Evolutionary conservation across 805 yeast species (phyloP), one percentile per base, ranked within the genome.

Genomic region (Torulaspora indica): DNA sequence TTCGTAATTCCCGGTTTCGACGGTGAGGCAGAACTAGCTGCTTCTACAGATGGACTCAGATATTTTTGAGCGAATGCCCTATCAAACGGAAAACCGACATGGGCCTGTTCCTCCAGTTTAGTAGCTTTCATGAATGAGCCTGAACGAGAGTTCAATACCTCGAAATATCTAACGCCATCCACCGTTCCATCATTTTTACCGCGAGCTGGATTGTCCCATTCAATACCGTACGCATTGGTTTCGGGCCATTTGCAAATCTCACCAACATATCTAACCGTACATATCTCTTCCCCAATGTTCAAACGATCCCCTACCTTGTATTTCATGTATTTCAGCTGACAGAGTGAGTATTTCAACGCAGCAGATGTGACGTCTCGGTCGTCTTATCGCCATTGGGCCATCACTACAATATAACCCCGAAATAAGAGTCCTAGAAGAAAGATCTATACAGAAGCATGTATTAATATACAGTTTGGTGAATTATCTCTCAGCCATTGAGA

Each of bases 101-200:
- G 75, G 15, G 58, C 64, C 25, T 51, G 53, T 48, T 69, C 71
- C 5, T 32, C 20, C 13, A 53, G n/a, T 35, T 48, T 56, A 1
- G 47, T 6, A 12, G 46, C 53, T 31, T 52, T 56, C 13, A 57
- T 35, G 38, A 58, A 56, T 4, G 64, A 58, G 3, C 62, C 64
- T 12, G 60, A 41, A 34, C 42, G 38, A 3, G 43, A 38, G 1
- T 23, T 20, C 4, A 20, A 15, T 35, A 68, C 55, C 5, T 51
- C 27, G 60, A 90, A 90, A 59, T 86, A 86, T 42, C 59, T 53
- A 0, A 63, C 54, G 0, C 82, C 86, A 15, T 75, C 68, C 22
- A 78, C 48, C 1, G 58, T 45, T 0, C 98, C 98, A 49, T 75
- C 67, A 59, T 89, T 79, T 54, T 81, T 86, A 1, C 97, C 97